Base-by-base conservation (phyloP, 805 yeast genomes). In the Wickerhamomyces hampshirensis region DNA sequence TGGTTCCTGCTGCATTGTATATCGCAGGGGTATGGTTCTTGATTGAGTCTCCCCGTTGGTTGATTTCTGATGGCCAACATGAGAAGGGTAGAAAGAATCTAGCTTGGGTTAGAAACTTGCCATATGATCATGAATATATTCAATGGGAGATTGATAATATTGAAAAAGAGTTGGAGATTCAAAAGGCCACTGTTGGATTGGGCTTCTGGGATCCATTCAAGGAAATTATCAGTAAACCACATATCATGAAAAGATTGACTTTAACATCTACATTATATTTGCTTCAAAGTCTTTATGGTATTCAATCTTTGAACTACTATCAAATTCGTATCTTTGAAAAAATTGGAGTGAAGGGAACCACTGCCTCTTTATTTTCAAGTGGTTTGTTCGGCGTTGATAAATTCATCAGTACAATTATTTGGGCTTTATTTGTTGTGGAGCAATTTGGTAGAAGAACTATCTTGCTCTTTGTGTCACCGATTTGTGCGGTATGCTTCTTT, bases 321-420 rank as follows among this genome's bases (percentile, higher is more conserved):
- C 69, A 77, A 9, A 74, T 74, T 13, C 62, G 69, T 3, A 61
- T 74, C 30, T 71, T 73, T 51, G 55, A 65, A 42, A 63, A 74
- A 4, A 59, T 73, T 31, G 79, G 80, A 11, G 62, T 73, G 10
- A 56, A 56, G 27, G 70, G 73, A 2, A 48, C 67, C 5, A 58
- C 62, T 35, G 63, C 75, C 0, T 64, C 65, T 5, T 57, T 73
- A 23, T 62, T 69, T 23, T 69, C 78, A 1, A 71, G 77, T 7
- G 78, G 77, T 35, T 54, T 73, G 31, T 71, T 71, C 48, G 79
- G 79, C 21, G 59, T 71, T 18, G 58, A 71, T 32, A 73, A 73
- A 73, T 5, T 69, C 62, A 53, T 57, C 19, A 63, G 67, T 18
- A 63, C 71, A 14, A 53, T 66, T 26, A 43, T 66, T 10, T 70